Conservation (phyloP, 768 basidiomycete species). For the Russula olivacea region DNA sequence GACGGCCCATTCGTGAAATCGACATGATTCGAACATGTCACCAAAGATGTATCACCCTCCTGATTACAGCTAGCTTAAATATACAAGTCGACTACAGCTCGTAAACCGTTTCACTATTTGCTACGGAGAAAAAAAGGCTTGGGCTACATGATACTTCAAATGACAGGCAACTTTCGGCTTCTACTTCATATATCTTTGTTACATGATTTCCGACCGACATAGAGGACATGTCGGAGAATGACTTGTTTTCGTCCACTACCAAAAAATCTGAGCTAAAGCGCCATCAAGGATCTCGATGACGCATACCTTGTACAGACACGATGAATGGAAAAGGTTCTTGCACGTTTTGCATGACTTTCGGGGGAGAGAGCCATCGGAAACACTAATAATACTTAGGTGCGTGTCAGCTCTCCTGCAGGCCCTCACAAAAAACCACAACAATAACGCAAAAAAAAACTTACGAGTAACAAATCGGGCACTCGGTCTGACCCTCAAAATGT, state of each 20-base stretch:
- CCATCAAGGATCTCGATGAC: not conserved
- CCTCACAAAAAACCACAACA: not conserved
- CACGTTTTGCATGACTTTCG: conserved; percentile 91
- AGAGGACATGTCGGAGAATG: conserved; percentile 89
- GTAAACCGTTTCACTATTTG: not conserved
- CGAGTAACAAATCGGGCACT: conserved; percentile 97
- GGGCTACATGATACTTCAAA: not conserved
- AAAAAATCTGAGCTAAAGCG: not conserved
- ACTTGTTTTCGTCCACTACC: conserved; percentile 82
- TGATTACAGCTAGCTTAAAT: too few relatives aligned
- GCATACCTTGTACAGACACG: conserved; percentile 81
- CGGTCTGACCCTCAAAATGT: conserved; percentile 93
- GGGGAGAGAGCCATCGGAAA: conserved; percentile 82
- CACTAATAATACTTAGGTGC: conserved; percentile 70
- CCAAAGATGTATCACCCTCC: too few relatives aligned
- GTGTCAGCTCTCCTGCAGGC: not conserved
- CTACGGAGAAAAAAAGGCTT: not conserved
- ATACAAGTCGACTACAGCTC: too few relatives aligned
- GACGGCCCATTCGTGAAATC: too few relatives aligned
- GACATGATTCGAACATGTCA: too few relatives aligned
- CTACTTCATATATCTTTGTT: not conserved
- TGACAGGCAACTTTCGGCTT: not conserved
- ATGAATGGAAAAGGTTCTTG: conserved; percentile 89
- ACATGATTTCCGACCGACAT: conserved; percentile 79
- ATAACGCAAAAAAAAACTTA: conserved; percentile 35